A percentile compares a stretch with the other conserved stretches of the same genome.
Evolutionary conservation across 1,139 yeast genomes (phyloP).

Genomic region (Taphrina deformans): DNA sequence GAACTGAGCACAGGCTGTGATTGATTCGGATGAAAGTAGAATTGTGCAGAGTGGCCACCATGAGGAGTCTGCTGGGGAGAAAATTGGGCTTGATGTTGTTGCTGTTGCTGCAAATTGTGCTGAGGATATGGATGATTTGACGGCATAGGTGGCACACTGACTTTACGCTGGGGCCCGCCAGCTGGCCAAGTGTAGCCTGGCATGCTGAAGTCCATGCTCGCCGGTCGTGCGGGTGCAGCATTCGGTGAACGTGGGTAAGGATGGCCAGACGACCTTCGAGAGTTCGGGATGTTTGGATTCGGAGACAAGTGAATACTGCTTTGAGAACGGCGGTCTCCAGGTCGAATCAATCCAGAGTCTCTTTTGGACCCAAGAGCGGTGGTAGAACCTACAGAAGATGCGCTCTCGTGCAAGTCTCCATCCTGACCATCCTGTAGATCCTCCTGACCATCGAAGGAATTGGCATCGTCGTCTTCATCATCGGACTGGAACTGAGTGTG

Average conservation of each 20-base stretch:
- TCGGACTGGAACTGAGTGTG: conserved; percentile 10
- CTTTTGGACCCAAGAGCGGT: conserved; percentile 6
- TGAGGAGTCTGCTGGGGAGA: background rate
- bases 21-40: conserved; percentile 11
- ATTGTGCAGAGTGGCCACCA: background rate
- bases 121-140: background rate
- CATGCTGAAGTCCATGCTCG: conserved; percentile 22
- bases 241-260: conserved; percentile 31
- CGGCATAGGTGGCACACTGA: background rate
- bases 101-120: conserved; percentile 5
- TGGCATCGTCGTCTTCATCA: conserved; percentile 30
- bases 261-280: conserved; percentile 13
- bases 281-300: conserved; percentile 7
- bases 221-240: conserved; percentile 16
- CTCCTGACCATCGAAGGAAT: conserved; percentile 5
- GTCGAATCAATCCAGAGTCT: conserved; percentile 2
- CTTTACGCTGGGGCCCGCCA: conserved; percentile 15
- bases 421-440: conserved; percentile 3
- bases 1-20: conserved; percentile 6
- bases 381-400: conserved; percentile 16
- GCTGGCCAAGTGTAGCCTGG: conserved; percentile 2
- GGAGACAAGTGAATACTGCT: conserved; percentile 21
- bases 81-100: background rate
- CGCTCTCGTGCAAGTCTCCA: conserved; percentile 6
- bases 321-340: conserved; percentile 28